Percentiles rank a stretch among this genome's conserved stretches.
Evolutionary conservation across 78 protist genomes (phyloP).

Genomic region (Monosiga brevicollis): DNA sequence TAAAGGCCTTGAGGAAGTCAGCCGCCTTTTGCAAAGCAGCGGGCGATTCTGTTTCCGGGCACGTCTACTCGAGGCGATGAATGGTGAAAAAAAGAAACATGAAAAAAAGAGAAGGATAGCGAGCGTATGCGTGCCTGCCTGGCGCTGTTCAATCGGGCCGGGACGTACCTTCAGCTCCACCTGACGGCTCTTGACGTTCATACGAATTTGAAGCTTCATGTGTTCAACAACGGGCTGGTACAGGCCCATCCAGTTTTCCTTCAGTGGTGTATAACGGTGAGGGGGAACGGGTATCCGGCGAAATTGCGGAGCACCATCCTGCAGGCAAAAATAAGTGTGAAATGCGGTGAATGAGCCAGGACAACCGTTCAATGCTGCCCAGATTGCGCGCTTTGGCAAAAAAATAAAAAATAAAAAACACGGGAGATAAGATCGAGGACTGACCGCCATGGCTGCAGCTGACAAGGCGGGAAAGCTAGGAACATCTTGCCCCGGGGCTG

Average conservation of each 20-base stretch:
- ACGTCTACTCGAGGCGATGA: conserved; percentile 22
- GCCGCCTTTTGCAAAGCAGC: conserved; percentile 78
- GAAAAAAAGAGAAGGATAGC: background rate
- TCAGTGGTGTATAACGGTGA: conserved; percentile 82
- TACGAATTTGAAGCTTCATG: conserved; percentile 79
- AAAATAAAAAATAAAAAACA: no score
- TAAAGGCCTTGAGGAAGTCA: conserved; percentile 88
- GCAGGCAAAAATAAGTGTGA: no score
- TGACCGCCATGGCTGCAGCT: no score
- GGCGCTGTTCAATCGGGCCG: no score
- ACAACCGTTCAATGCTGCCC: no score
- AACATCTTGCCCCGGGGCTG: no score
- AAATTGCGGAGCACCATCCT: conserved; percentile 16
- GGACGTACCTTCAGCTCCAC: conserved; percentile 73
- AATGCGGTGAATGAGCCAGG: no score
- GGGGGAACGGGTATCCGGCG: conserved; percentile 65
- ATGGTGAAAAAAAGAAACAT: background rate
- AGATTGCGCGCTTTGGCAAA: no score
- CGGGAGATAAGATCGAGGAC: no score
- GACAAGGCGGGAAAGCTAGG: no score
- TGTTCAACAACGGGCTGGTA: conserved; percentile 92
- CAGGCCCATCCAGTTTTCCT: conserved; percentile 74
- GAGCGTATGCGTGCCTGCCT: background rate
- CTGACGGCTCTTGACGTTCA: conserved; percentile 62
- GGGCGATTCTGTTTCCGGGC: conserved; percentile 52